Evolutionary conservation across 768 basidiomycete genomes (phyloP).

Genomic region (Panaeolus papilionaceus): DNA sequence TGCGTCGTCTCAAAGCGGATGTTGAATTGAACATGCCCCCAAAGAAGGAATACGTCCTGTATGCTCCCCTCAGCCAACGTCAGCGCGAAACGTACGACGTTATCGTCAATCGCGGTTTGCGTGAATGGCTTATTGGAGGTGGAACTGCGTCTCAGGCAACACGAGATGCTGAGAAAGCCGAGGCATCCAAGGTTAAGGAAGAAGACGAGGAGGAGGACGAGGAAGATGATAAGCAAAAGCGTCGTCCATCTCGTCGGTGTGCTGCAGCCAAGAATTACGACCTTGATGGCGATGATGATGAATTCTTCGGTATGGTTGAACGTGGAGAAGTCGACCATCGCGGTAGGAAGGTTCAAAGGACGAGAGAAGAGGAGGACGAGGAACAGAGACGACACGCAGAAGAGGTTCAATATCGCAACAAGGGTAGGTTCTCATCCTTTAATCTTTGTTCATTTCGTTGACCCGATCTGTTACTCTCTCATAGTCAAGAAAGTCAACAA

Average conservation of each 20-base stretch:
- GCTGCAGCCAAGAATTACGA: conserved; percentile 53
- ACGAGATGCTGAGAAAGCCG: conserved; percentile 19
- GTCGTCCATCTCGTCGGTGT: conserved; percentile 37
- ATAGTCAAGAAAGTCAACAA: conserved; percentile 88
- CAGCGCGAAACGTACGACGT: conserved; percentile 89
- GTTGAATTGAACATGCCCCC: conserved; percentile 83
- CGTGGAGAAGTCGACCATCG: conserved; percentile 48
- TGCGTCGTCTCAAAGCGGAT: conserved; percentile 90
- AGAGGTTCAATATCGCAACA: conserved; percentile 63
- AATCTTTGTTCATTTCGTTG: background rate
- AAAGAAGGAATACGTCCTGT: conserved; percentile 94
- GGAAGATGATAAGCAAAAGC: conserved; percentile 27
- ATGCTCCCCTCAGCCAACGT: conserved; percentile 82
- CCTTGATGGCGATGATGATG: conserved; percentile 66
- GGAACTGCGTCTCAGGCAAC: conserved; percentile 35
- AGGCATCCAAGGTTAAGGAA: conserved; percentile 26
- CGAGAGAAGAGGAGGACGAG: conserved; percentile 44
- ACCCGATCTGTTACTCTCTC: conserved; percentile 1
- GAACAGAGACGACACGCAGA: conserved; percentile 60
- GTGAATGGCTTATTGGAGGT: conserved; percentile 60
- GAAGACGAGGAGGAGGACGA: conserved; percentile 33
- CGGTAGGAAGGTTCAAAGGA: conserved; percentile 36
- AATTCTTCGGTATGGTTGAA: conserved; percentile 69
- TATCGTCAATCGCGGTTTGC: conserved; percentile 73
- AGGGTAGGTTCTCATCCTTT: conserved; percentile 48